Evolutionary conservation across 2,329 filamentous ascomycete genomes (phyloP), one percentile per base, ranked within the genome.

Genomic region (Penicillium sp.): DNA sequence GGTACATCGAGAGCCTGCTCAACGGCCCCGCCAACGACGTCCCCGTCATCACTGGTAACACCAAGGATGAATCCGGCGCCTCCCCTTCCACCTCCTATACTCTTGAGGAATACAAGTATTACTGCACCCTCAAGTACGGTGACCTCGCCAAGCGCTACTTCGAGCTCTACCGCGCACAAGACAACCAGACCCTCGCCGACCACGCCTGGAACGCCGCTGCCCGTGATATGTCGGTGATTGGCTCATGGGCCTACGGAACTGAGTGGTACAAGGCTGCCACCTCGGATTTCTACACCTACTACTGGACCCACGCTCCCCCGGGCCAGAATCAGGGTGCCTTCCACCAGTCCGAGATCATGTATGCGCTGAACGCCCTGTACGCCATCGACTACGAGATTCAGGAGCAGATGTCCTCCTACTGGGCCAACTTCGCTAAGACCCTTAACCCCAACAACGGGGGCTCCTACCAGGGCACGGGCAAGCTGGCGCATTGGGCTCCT

Each of bases 331-430:
- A 62, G 51, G 74, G 74, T 7, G 73, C 74, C 6, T 73, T 67
- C 59, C 73, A 75, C 52, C 63, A 68, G 59, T 70, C 69, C 1
- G 74, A 77, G 64, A 72, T 77, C 53, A 71, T 69, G 56, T 76
- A 76, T 50, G 67, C 66, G 1, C 61, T 74, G 23, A 74, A 75
- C 54, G 67, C 69, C 27, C 61, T 76, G 14, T 75, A 74, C 49
- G 68, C 49, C 2, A 42, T 43, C 26, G 71, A 74, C 54, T 72
- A 64, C 45, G 56, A 63, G 44, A 66, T 73, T 43, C 63, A 63
- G 31, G 60, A 67, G 15, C 58, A 63, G 22, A 70, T 73, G 62
- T 66, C 63, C 4, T 61, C 63, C 2, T 73, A 73, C 59, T 73
- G 69, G 70, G 70, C 63, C 7, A 75, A 75, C 46, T 71, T 69